phyloP scores from a whole-genome alignment of 2,329 filamentous ascomycete species.

The Graphiopsis chlorocephala region DNA sequence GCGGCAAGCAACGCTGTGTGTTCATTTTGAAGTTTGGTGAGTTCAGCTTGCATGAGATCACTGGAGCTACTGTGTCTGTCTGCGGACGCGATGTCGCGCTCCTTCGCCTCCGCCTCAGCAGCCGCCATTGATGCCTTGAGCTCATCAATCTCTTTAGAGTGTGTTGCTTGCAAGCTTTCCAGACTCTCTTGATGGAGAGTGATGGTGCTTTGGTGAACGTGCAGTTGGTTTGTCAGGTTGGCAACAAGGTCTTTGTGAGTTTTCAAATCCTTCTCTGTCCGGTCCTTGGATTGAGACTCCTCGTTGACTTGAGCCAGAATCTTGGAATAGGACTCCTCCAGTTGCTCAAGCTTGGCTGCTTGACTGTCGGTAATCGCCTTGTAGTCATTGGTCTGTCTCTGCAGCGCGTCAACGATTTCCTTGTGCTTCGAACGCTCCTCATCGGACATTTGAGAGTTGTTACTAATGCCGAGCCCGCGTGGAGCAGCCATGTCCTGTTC shows the following conservation, averaged over 20 bases:
- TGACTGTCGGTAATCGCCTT: conserved; percentile 70
- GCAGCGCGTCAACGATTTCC: conserved; percentile 57
- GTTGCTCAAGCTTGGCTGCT: conserved; percentile 64
- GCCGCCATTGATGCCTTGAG: conserved; percentile 56
- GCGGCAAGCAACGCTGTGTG: conserved; percentile 59
- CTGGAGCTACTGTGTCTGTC: conserved; percentile 33
- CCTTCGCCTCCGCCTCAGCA: conserved; percentile 29
- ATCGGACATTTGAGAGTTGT: conserved; percentile 31
- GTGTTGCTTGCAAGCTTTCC: conserved; percentile 52
- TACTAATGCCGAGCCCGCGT: conserved; percentile 16
- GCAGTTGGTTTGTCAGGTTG: conserved; percentile 57
- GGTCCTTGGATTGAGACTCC: conserved; percentile 59
- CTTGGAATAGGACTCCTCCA: conserved; percentile 69
- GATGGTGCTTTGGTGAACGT: conserved; percentile 54
- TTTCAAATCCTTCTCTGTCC: conserved; percentile 52
- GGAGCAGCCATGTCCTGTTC: neutral
- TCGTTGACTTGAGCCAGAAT: conserved; percentile 68
- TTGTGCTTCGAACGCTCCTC: conserved; percentile 46
- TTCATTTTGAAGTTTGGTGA: conserved; percentile 59
- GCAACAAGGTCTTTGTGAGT: conserved; percentile 51
- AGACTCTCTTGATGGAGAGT: conserved; percentile 54
- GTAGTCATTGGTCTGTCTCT: conserved; percentile 76
- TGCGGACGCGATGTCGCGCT: conserved; percentile 38
- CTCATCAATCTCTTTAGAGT: conserved; percentile 58
- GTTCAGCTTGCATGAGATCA: conserved; percentile 55